Base-by-base conservation (phyloP, 23 red algal species). In the Gracilaria caudata region DNA sequence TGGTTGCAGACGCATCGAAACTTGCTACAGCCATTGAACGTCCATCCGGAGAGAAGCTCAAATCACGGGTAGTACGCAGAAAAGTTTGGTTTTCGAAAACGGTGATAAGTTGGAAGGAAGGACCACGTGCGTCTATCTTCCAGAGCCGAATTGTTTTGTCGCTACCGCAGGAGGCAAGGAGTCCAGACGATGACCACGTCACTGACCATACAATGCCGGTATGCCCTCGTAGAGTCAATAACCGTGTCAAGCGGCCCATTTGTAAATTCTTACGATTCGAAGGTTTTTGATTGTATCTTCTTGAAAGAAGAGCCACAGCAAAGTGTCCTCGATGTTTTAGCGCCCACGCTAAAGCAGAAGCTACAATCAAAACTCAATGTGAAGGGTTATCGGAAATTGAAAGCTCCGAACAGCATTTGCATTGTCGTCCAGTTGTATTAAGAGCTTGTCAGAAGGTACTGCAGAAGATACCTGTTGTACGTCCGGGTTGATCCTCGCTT, bases 151-250 rank as follows among this genome's bases (percentile, higher is more conserved):
- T 53, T 13, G 78, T 66, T 20, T 75, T 60, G 53, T 99, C 97
- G 25, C 66, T 71, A 12, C 97, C 97, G 64, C 77, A 93, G 9
- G 93, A 94, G 21, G 90, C 97, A 6, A 99, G 75, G 1, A 99
- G 46, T 6, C 87, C 92, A 19, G 53, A 51, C 0, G 88, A 89
- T 39, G 88, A 92, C 97, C 97, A 99, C 29, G 89, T 73, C 5
- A 95, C 68, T 46, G 65, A 90, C 97, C 97, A 99, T 17, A 95
- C 93, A 59, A 49, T 51, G 77, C 93, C 85, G 26, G 61, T 43
- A 49, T 95, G 93, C 19, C 81, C 81, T 45, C 72, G 72, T 25
- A 93, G 45, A 3, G 90, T 83, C 23, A 72, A 21, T 32, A 54
- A 39, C 26, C 68, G 75, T 3, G 41, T 34, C 4, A 93, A 63